Base-by-base conservation (phyloP, 805 yeast genomes). In the Sugiyamaella qingdaonensis region DNA sequence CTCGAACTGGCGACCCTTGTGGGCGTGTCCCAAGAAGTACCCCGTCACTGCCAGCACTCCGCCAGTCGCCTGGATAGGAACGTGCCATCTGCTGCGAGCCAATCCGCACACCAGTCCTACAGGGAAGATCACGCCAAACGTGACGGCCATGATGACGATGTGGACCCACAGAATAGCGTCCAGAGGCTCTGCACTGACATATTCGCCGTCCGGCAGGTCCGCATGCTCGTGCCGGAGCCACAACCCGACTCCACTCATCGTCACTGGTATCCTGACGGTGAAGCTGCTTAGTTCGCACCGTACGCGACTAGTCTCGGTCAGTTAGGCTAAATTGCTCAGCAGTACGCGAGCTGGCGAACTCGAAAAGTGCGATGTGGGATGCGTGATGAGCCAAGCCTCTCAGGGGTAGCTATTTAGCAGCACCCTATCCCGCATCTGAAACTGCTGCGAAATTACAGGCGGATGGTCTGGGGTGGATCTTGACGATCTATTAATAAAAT, bases 41-140 rank as follows among this genome's bases (percentile, higher is more conserved):
- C 73, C 77, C 13, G 67, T 60, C 11, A 65, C 60, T n/a, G 71
- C 68, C 48, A 69, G 49, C 1, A 58, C 66, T 4, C 63, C 65
- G 32, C 71, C 76, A 5, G 61, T 49, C 24, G 61, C 57, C 59
- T 72, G 74, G 14, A 68, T 54, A 10, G 73, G 70, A 29, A 71
- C 68, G 53, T 72, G 75, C 36, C 66, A 68, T 39, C 69, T 50
- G 58, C 58, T 59, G 36, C 64, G 61, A 13, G 73, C 70, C 54
- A 72, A 66, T 33, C 75, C 75, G 53, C 69, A 62, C 16, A 71
- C 71, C 58, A 73, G 63, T 2, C 76, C 74, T 32, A 66, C 59
- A 8, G 77, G 77, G 55, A 71, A 68, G 11, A 73, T 49, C 29
- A 73, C 46, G 4, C 74, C 77, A 54, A 72, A 68, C 21, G 77